Conservation (phyloP, 805 yeast genomes). For the Candida quercuum region DNA sequence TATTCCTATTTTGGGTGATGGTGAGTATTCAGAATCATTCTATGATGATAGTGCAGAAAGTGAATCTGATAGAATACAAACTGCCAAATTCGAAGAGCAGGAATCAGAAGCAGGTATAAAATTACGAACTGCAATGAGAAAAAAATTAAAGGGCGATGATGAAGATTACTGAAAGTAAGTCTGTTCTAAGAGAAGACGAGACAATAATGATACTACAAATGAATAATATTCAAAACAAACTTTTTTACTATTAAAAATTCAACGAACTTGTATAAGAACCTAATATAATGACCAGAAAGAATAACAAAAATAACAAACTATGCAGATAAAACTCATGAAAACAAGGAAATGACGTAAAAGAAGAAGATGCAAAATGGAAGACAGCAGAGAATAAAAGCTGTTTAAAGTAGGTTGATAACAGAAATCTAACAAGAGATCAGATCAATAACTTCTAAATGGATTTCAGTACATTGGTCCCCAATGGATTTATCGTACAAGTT, state of each 20-base stretch:
- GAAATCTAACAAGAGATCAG: slow-evolving; percentile 43
- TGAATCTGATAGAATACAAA: too few species aligned
- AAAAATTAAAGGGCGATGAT: not conserved
- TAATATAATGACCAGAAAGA: not conserved
- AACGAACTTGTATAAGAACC: not conserved
- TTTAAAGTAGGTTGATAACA: not conserved
- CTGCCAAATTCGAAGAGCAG: too few species aligned
- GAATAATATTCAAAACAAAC: too few species aligned
- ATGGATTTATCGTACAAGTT: slow-evolving; percentile 59
- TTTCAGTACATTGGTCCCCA: slow-evolving; percentile 54
- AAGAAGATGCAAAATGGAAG: not conserved
- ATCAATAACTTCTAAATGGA: slow-evolving; percentile 48
- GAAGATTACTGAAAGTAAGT: too few species aligned
- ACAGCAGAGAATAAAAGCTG: not conserved
- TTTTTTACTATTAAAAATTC: not conserved
- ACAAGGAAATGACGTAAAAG: not conserved
- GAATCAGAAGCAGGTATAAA: slow-evolving; percentile 8
- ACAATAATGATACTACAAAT: too few species aligned
- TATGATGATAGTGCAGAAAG: too few species aligned
- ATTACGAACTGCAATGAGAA: slow-evolving; percentile 10
- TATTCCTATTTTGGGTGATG: slow-evolving; percentile 49
- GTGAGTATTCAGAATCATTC: slow-evolving; percentile 14
- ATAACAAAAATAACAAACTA: too few species aligned
- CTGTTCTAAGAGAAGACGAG: too few species aligned
- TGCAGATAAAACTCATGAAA: too few species aligned